Conservation (phyloP, 495 filamentous ascomycete species). For the Lasiosphaeria hispida region DNA sequence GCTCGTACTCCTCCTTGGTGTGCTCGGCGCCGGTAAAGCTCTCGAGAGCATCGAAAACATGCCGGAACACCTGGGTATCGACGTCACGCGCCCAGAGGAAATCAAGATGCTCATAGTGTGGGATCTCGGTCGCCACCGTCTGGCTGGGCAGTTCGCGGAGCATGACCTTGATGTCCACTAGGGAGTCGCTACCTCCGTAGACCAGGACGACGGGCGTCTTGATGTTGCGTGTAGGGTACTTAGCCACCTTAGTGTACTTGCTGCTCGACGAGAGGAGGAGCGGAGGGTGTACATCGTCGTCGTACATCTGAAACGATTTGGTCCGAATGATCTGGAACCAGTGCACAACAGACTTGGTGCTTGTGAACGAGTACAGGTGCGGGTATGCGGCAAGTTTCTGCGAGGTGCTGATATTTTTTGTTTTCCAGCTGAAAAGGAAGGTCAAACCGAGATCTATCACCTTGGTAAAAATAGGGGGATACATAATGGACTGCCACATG, state of each 20-base stretch:
- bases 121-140: constrained; percentile 78
- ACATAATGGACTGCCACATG: constrained; percentile 96
- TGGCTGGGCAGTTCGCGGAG: constrained; percentile 78
- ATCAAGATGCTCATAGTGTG: constrained; percentile 93
- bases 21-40: constrained; percentile 55
- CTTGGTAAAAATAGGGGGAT: constrained; percentile 89
- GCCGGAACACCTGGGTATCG: constrained; percentile 76
- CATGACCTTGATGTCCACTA: constrained; percentile 95
- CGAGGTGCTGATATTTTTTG: constrained; percentile 76
- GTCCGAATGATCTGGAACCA: constrained; percentile 99
- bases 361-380: constrained; percentile 93
- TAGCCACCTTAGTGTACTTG: constrained; percentile 78
- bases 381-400: constrained; percentile 98
- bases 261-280: constrained; percentile 40
- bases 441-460: constrained; percentile 77
- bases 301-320: constrained; percentile 94
- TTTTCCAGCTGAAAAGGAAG: constrained; percentile 87
- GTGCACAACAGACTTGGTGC: constrained; percentile 92
- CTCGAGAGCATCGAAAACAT: constrained; percentile 85
- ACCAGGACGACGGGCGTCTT: constrained; percentile 91
- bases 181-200: constrained; percentile 88
- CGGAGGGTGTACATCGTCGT: constrained; percentile 75
- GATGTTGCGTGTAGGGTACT: constrained; percentile 95
- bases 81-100: constrained; percentile 94
- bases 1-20: constrained; percentile 50